phyloP scores from a whole-genome alignment of 2,329 filamentous ascomycete genomes.

The Alternaria ventricosa region DNA sequence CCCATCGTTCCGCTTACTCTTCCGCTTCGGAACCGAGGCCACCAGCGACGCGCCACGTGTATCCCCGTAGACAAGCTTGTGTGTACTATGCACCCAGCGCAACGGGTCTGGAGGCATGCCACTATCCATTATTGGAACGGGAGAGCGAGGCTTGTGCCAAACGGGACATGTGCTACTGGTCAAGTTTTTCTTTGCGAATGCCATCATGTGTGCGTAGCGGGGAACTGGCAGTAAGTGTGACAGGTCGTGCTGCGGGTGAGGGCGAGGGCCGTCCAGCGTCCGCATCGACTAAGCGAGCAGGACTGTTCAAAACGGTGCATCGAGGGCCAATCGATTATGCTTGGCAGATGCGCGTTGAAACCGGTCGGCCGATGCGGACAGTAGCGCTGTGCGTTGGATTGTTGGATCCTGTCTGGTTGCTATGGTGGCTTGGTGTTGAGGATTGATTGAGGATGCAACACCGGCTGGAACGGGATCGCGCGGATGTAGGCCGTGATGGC shows the following conservation, averaged over 20 bases:
- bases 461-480: constrained; percentile 19
- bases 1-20: constrained; percentile 22
- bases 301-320: constrained; percentile 24
- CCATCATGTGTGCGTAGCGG: constrained; percentile 22
- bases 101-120: constrained; percentile 31
- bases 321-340: constrained; percentile 36
- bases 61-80: constrained; percentile 28
- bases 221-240: constrained; percentile 36
- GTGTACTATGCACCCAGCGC: constrained; percentile 10
- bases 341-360: constrained; percentile 45
- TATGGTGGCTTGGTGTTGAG: constrained; percentile 30
- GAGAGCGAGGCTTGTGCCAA: constrained; percentile 15
- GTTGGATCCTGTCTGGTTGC: constrained; percentile 27
- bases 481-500: constrained; percentile 19
- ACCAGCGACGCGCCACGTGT: constrained; percentile 48
- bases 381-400: constrained; percentile 28
- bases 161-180: constrained; percentile 5
- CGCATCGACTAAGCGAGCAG: constrained; percentile 41
- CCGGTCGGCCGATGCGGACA: constrained; percentile 19
- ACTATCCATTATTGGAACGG: constrained; percentile 11
- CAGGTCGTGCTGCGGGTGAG: constrained; percentile 39
- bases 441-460: constrained; percentile 23
- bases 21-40: constrained; percentile 24
- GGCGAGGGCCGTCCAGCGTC: constrained; percentile 39
- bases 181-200: constrained; percentile 22